These are phyloP conservation scores for Pseudogymnoascus sp. DNA, from an alignment of 2,329 filamentous ascomycete genomes.

Conservation along the genomic window DNA sequence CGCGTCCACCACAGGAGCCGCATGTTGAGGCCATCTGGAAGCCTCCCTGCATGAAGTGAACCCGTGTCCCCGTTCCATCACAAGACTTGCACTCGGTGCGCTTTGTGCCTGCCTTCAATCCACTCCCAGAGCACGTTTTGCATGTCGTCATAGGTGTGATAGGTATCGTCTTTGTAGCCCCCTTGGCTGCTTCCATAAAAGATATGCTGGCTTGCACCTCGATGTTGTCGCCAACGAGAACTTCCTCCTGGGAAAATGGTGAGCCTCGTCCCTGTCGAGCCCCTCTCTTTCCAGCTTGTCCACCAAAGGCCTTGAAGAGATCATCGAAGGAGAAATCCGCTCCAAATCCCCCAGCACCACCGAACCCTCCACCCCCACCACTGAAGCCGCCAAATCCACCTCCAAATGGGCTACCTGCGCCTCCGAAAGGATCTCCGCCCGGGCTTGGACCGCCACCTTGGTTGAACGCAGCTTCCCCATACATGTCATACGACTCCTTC, in stretches of 20 bases:
- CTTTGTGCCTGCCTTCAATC: slow-evolving; percentile 73
- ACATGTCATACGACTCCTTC: slow-evolving; percentile 85
- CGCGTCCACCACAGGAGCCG: slow-evolving; percentile 69
- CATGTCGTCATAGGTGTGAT: slow-evolving; percentile 78
- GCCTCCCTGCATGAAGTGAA: slow-evolving; percentile 84
- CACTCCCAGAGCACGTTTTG: slow-evolving; percentile 73
- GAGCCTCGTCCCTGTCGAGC: slow-evolving; percentile 46
- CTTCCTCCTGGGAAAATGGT: slow-evolving; percentile 67
- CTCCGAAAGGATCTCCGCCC: slow-evolving; percentile 54
- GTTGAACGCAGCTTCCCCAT: slow-evolving; percentile 81
- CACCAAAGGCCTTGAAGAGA: slow-evolving; percentile 80
- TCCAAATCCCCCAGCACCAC: slow-evolving; percentile 58
- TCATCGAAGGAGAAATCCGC: slow-evolving; percentile 93
- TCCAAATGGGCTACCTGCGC: slow-evolving; percentile 57
- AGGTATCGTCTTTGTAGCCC: slow-evolving; percentile 76
- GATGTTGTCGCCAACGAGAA: slow-evolving; percentile 90
- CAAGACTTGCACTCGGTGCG: slow-evolving; percentile 69
- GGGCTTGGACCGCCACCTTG: slow-evolving; percentile 55
- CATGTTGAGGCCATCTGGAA: slow-evolving; percentile 97
- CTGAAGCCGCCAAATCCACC: slow-evolving; percentile 49
- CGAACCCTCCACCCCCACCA: slow-evolving; percentile 42
- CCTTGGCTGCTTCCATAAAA: slow-evolving; percentile 94
- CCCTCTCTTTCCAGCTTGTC: slow-evolving; percentile 36
- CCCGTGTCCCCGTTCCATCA: slow-evolving; percentile 75
- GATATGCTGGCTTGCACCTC: slow-evolving; percentile 89